These are phyloP conservation scores for Cynara cardunculus DNA, from an alignment of 129 eudicot genomes.

Conservation along the genomic window DNA sequence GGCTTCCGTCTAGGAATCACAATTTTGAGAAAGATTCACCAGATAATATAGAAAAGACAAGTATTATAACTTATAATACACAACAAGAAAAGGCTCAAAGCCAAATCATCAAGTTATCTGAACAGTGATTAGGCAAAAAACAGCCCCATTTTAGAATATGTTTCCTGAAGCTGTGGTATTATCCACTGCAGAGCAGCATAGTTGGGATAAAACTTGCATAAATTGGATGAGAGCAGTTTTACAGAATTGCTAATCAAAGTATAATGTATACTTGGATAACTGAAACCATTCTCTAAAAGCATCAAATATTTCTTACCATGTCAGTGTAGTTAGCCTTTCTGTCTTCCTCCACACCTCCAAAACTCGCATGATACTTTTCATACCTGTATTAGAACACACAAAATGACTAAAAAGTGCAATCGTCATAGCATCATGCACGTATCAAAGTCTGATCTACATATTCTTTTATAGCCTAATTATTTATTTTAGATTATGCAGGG, in stretches of 20 bases:
- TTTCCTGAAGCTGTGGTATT: background rate
- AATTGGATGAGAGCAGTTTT: background rate
- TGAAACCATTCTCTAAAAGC: background rate
- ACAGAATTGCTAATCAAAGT: background rate
- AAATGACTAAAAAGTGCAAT: conserved; percentile 1
- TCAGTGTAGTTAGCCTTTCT: conserved; percentile 88
- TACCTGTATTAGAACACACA: conserved; percentile 47
- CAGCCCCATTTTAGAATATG: background rate
- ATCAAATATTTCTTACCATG: conserved; percentile 49
- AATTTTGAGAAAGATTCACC: background rate
- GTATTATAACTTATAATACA: background rate
- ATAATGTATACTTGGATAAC: background rate
- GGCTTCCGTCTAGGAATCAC: background rate
- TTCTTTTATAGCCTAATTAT: background rate
- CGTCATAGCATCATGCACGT: conserved; percentile 5
- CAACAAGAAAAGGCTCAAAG: background rate
- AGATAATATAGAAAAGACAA: background rate
- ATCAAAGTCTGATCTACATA: conserved; percentile 2
- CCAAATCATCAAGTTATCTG: background rate
- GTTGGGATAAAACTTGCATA: background rate
- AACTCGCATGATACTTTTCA: conserved; percentile 81
- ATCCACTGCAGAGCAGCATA: background rate
- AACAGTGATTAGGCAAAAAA: background rate
- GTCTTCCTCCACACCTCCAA: conserved; percentile 85
- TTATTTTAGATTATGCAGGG: background rate